Percentiles rank a stretch among this genome's conserved stretches.
These are phyloP conservation scores for Phialemonium atrogriseum DNA, from an alignment of 2,329 filamentous ascomycete species.

Conservation along the genomic window DNA sequence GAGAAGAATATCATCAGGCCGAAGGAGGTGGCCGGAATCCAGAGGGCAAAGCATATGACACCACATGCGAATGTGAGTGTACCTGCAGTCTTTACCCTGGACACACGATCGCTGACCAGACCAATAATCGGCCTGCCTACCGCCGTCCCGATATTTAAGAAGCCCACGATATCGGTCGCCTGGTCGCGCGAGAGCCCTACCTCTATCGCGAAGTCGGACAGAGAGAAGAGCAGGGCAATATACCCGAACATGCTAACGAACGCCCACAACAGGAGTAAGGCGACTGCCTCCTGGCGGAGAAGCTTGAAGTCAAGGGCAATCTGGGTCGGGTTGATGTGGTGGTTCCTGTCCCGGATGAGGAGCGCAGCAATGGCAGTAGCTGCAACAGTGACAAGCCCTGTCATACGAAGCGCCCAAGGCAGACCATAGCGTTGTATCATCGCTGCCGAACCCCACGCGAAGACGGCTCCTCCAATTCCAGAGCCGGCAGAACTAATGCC, in stretches of 20 bases:
- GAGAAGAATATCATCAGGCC: not conserved
- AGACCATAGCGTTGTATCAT: conserved; percentile 26
- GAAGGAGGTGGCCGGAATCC: not conserved
- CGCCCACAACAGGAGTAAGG: not conserved
- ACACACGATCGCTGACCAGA: not conserved
- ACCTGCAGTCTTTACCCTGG: not conserved
- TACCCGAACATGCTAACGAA: conserved; percentile 1
- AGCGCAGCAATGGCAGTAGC: conserved; percentile 21
- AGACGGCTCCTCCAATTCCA: conserved; percentile 29
- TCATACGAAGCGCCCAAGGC: conserved; percentile 28
- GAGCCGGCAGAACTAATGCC: conserved; percentile 28
- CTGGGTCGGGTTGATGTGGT: not conserved
- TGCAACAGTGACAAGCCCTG: conserved; percentile 20
- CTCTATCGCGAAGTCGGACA: not conserved
- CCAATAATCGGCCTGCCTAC: conserved; percentile 1
- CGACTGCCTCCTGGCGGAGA: not conserved
- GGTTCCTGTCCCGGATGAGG: conserved; percentile 14
- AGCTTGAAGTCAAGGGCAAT: not conserved
- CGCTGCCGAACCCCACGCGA: conserved; percentile 22
- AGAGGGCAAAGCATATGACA: not conserved
- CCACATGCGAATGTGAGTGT: not conserved
- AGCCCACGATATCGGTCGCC: not conserved
- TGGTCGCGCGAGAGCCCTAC: not conserved
- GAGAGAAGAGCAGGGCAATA: conserved; percentile 1
- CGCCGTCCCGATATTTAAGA: not conserved